Evolutionary conservation across 2,329 filamentous ascomycete genomes (phyloP).

Genomic region (Penicillium concentricum): DNA sequence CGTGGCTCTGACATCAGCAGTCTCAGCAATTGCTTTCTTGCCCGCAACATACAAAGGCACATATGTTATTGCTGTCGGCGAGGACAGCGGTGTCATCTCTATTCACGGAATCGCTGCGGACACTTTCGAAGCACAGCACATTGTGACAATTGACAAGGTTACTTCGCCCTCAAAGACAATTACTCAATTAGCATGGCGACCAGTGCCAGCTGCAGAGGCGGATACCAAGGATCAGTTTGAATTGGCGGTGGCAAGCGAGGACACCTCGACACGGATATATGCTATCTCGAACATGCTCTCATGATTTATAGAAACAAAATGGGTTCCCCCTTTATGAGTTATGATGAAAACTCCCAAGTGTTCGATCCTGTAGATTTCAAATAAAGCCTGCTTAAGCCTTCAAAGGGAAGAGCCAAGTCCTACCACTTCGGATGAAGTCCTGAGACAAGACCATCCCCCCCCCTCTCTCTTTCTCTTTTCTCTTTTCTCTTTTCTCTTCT

Average conservation of each 20-base stretch:
- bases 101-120: slow-evolving; percentile 41
- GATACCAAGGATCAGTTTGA: slow-evolving; percentile 25
- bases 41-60: slow-evolving; percentile 27
- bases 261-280: slow-evolving; percentile 45
- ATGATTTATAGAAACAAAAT: slow-evolving; percentile 21
- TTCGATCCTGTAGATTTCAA: neutral
- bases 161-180: slow-evolving; percentile 63
- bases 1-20: slow-evolving; percentile 58
- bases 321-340: slow-evolving; percentile 12
- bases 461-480: neutral
- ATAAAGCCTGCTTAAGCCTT: no score
- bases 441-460: no score
- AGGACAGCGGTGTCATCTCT: slow-evolving; percentile 48
- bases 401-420: no score
- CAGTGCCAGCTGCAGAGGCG: slow-evolving; percentile 29
- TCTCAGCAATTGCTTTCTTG: slow-evolving; percentile 71
- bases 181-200: slow-evolving; percentile 69
- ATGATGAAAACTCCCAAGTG: neutral
- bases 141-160: slow-evolving; percentile 33
- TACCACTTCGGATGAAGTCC: no score
- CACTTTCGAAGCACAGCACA: slow-evolving; percentile 29
- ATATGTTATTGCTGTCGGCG: slow-evolving; percentile 46
- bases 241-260: slow-evolving; percentile 49
- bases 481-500: neutral
- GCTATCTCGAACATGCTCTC: slow-evolving; percentile 32